Percentiles rank a stretch among this genome's conserved stretches.
Evolutionary conservation across 768 basidiomycete species (phyloP).

Genomic region (Auricularia cornea): DNA sequence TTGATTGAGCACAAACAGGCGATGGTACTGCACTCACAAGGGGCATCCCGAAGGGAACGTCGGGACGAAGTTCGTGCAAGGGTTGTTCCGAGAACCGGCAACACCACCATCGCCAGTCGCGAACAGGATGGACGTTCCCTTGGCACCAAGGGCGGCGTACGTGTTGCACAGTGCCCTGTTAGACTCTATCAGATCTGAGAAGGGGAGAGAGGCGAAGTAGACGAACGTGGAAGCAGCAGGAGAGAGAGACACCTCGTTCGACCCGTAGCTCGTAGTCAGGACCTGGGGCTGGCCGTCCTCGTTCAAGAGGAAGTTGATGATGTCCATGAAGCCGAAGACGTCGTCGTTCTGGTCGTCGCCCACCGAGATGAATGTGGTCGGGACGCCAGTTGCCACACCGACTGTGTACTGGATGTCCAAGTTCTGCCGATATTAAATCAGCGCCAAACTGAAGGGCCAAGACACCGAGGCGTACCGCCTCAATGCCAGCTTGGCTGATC

Average conservation of each 20-base stretch:
- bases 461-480: constrained; percentile 5
- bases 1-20: neutral
- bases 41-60: constrained; percentile 14
- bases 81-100: constrained; percentile 6
- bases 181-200: too few species aligned
- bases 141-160: constrained; percentile 17
- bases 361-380: constrained; percentile 21
- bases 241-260: constrained; percentile 16
- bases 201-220: too few species aligned
- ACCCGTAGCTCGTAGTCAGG: constrained; percentile 21
- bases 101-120: constrained; percentile 15
- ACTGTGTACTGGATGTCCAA: constrained; percentile 32
- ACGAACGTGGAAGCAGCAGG: constrained; percentile 5
- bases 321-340: constrained; percentile 19
- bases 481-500: constrained; percentile 7
- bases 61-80: constrained; percentile 11
- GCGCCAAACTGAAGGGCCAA: too few species aligned
- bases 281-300: constrained; percentile 20
- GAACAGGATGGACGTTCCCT: constrained; percentile 12
- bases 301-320: constrained; percentile 19
- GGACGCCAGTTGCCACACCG: constrained; percentile 23
- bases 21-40: constrained; percentile 1
- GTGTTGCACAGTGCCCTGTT: constrained; percentile 20
- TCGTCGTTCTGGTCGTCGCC: constrained; percentile 11
- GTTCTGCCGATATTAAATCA: constrained; percentile 6